Evolutionary conservation across 2,329 filamentous ascomycete genomes (phyloP).

Genomic region (Cordyceps farinosa): DNA sequence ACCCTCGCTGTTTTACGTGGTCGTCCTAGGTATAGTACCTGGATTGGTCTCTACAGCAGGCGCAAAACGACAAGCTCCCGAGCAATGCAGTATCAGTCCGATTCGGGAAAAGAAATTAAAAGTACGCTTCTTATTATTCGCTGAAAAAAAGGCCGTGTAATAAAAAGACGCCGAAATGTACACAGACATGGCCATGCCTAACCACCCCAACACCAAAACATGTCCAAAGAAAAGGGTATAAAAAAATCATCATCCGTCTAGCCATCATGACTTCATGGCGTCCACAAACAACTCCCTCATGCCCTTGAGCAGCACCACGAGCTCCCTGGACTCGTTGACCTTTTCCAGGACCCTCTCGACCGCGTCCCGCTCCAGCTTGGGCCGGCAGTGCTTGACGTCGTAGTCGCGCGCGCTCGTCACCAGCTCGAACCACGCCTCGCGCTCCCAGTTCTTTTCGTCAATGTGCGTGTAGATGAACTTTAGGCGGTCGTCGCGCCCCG

Average conservation of each 20-base stretch:
- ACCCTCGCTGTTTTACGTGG: too few species aligned
- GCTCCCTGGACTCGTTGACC: constrained; percentile 76
- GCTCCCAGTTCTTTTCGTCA: constrained; percentile 81
- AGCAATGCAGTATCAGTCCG: background rate
- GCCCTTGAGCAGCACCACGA: constrained; percentile 70
- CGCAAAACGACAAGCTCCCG: background rate
- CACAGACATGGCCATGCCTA: background rate
- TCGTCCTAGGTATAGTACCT: too few species aligned
- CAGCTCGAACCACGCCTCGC: constrained; percentile 91
- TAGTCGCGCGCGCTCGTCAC: constrained; percentile 79
- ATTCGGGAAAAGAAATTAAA: background rate
- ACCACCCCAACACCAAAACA: background rate
- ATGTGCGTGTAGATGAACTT: constrained; percentile 89
- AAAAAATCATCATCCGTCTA: background rate
- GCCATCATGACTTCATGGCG: constrained; percentile 50
- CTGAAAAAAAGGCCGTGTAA: background rate
- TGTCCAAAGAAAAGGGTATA: background rate
- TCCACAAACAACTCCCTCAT: constrained; percentile 78
- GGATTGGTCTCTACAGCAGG: background rate
- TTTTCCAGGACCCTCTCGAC: constrained; percentile 73
- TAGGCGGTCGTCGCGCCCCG: constrained; percentile 76
- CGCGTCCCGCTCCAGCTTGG: constrained; percentile 75
- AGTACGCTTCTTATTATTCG: background rate
- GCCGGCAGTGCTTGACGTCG: constrained; percentile 74
- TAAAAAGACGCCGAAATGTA: background rate